Percentiles rank a stretch among this genome's conserved stretches.
Evolutionary conservation across 164 flowering plant species (phyloP).

Genomic region (Stephania japonica): DNA sequence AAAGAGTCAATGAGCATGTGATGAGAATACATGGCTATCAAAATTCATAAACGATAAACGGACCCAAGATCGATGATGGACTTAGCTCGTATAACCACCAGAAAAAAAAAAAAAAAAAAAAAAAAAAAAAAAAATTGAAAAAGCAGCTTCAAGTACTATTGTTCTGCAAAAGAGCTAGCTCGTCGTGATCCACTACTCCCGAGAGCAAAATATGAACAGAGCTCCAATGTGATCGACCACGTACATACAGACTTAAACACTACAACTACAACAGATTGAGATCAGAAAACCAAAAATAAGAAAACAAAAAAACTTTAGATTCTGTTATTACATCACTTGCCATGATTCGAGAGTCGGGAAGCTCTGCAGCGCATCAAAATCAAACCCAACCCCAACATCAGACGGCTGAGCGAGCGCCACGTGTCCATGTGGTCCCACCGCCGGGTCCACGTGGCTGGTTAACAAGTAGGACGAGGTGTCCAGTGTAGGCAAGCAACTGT

Average conservation of each 20-base stretch:
- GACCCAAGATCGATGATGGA: too few relatives aligned
- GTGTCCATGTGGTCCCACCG: not conserved
- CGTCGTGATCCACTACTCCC: not conserved
- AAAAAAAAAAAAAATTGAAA: not conserved
- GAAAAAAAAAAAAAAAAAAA: too few relatives aligned
- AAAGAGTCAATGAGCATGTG: too few relatives aligned
- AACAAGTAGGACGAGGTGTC: constrained; percentile 69
- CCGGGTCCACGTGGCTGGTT: constrained; percentile 24
- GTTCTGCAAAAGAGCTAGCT: not conserved
- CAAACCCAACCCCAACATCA: constrained; percentile 25
- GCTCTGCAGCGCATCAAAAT: constrained; percentile 37
- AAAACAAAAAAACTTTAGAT: not conserved
- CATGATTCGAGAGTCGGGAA: constrained; percentile 94
- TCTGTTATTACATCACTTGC: constrained; percentile 40
- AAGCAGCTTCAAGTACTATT: too few relatives aligned
- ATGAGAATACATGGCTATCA: too few relatives aligned
- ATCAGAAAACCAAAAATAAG: not conserved
- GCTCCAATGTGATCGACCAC: not conserved
- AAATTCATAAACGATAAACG: too few relatives aligned
- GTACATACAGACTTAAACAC: not conserved
- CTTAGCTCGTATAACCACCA: too few relatives aligned
- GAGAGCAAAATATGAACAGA: constrained; percentile 5
- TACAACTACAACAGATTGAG: not conserved
- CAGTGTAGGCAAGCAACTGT: constrained; percentile 49
- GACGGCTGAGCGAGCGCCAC: constrained; percentile 13